These are phyloP conservation scores for Sporisorium graminicola DNA, from an alignment of 1,284 basidiomycete genomes.

Conservation along the genomic window DNA sequence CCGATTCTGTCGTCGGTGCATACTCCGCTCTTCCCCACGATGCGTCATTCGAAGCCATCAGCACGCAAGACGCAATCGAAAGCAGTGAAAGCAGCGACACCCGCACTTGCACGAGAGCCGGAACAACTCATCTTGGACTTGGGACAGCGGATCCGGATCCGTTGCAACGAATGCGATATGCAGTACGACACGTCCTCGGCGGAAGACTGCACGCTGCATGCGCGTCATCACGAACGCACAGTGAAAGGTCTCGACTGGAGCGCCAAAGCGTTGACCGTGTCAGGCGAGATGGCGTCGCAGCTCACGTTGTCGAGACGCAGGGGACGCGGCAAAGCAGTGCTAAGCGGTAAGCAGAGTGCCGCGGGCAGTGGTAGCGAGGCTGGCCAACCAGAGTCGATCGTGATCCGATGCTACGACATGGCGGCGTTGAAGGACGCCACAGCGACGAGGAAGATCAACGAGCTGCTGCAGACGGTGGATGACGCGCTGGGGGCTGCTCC, in stretches of 20 bases:
- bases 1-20: conserved; percentile 25
- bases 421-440: conserved; percentile 33
- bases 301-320: conserved; percentile 11
- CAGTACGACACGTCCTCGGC: conserved; percentile 59
- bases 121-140: conserved; percentile 63
- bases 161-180: conserved; percentile 59
- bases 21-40: conserved; percentile 23
- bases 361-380: conserved; percentile 1
- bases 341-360: conserved; percentile 19
- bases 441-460: conserved; percentile 31
- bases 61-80: conserved; percentile 24
- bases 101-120: conserved; percentile 13
- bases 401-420: conserved; percentile 51
- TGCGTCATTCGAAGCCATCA: conserved; percentile 11
- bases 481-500: conserved; percentile 56
- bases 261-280: conserved; percentile 33
- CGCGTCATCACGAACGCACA: conserved; percentile 54
- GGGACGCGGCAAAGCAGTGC: conserved; percentile 14
- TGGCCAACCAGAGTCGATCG: conserved; percentile 15
- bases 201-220: conserved; percentile 56
- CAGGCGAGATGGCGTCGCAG: conserved; percentile 35
- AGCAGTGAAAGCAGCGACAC: neutral
- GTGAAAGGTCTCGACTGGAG: conserved; percentile 59
- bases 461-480: conserved; percentile 54
- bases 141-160: conserved; percentile 57